Percentiles rank a stretch among this genome's conserved stretches.
Evolutionary conservation across 495 filamentous ascomycete genomes (phyloP).

Genomic region (Cryomyces minteri): DNA sequence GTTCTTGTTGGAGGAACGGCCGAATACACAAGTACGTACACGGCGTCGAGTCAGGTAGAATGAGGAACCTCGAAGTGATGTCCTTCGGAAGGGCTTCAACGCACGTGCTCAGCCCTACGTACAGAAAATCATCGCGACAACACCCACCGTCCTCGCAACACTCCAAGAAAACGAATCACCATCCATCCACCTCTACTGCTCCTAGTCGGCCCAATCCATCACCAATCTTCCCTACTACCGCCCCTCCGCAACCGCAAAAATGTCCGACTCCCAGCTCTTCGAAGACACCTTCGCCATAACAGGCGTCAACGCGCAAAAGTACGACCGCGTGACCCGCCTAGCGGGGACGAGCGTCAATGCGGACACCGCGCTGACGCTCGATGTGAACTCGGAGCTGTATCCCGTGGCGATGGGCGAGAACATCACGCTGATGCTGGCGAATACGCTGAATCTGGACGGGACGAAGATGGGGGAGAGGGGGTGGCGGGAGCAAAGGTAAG

Average conservation of each 20-base stretch:
- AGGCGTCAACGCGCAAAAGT: slow-evolving; percentile 59
- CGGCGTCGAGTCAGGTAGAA: too few relatives aligned
- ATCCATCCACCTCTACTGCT: too few relatives aligned
- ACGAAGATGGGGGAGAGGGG: slow-evolving; percentile 47
- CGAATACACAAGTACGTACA: too few relatives aligned
- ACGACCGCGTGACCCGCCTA: slow-evolving; percentile 84
- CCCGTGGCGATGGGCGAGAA: slow-evolving; percentile 52
- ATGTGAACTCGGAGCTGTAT: slow-evolving; percentile 90
- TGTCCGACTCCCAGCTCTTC: slow-evolving; percentile 65
- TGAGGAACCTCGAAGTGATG: too few relatives aligned
- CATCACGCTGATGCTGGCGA: slow-evolving; percentile 61
- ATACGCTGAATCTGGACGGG: slow-evolving; percentile 73
- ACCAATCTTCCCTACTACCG: too few relatives aligned
- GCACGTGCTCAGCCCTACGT: too few relatives aligned
- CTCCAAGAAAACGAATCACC: too few relatives aligned
- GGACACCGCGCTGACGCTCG: slow-evolving; percentile 59
- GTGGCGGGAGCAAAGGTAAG: slow-evolving; percentile 51
- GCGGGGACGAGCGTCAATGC: slow-evolving; percentile 49
- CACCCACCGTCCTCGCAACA: too few relatives aligned
- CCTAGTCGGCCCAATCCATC: too few relatives aligned
- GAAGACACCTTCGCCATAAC: slow-evolving; percentile 82
- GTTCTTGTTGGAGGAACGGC: too few relatives aligned
- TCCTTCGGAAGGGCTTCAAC: too few relatives aligned
- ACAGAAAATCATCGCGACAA: too few relatives aligned
- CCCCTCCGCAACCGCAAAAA: neutral